Base-by-base conservation (phyloP, 2,329 filamentous ascomycete species). In the Raffaelea deltoideospora region DNA sequence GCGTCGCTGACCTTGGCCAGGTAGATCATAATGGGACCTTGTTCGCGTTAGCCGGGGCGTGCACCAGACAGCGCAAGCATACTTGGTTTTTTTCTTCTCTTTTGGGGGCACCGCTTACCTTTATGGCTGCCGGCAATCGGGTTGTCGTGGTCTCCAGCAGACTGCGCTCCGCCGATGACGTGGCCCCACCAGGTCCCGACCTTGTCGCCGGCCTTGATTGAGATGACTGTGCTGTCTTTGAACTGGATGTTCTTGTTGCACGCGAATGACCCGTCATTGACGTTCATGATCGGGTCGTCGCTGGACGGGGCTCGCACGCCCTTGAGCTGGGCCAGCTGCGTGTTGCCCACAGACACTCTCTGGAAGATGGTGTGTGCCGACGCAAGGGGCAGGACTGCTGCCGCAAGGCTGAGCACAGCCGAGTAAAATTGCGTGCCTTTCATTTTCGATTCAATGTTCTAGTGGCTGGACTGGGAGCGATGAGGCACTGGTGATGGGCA, bases 1-100 rank as follows among this genome's bases (percentile, higher is more conserved):
- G 66, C 64, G 38, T 67, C 58, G 41, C 53, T 48, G 15, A 69
- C 66, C 46, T 63, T 61, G 39, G 62, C 58, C 34, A 67, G 56
- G 47, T 67, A 67, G 13, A 63, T 54, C 17, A 58, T 54, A 37
- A 69, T 59, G 3, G 65, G 65, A 3, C 65, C 63, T 57, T 39
- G 48, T 52, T n/a, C 14, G 33, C 11, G 31, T 48, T 34, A 34
- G 33, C 6, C 15, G 18, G 17, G 8, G 30, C 28, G 6, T 19
- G n/a, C n/a, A n/a, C n/a, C n/a, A n/a, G n/a, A n/a, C n/a, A n/a
- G n/a, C n/a, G n/a, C n/a, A n/a, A n/a, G n/a, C n/a, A n/a, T 18
- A 3, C 7, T 19, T 9, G 7, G 10, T 8, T 27, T 27, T 34
- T 7, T 32, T 20, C 9, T 8, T 10, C 20, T 32, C 9, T 10